Evolutionary conservation across 202 grass and related monocot genomes (phyloP).

Genomic region (Saccharum hybrid): DNA sequence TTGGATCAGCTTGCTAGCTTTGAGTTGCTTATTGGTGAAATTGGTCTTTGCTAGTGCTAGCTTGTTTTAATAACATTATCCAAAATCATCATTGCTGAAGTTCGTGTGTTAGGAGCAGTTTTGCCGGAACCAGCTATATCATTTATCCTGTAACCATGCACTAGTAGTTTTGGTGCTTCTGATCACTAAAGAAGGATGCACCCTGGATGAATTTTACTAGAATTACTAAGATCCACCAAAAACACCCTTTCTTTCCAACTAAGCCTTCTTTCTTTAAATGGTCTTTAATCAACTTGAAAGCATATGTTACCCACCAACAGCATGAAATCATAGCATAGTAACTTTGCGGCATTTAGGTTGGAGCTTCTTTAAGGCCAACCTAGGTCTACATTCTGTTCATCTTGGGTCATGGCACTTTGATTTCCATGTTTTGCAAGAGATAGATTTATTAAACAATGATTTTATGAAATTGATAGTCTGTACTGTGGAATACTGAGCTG

Average conservation of each 20-base stretch:
- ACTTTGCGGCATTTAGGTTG: neutral
- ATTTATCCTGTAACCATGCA: neutral
- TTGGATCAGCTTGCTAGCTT: constrained; percentile 25
- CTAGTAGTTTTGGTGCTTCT: neutral
- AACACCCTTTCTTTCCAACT: constrained; percentile 1
- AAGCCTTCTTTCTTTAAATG: constrained; percentile 21
- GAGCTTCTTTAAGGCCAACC: neutral
- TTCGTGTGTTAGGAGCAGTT: neutral
- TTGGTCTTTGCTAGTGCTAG: constrained; percentile 17
- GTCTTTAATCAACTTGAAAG: constrained; percentile 20
- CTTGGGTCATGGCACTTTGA: constrained; percentile 4
- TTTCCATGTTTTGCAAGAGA: constrained; percentile 16
- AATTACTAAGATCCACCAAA: neutral
- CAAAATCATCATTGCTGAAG: constrained; percentile 1
- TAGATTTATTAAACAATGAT: constrained; percentile 6
- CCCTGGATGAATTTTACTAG: neutral
- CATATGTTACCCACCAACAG: neutral
- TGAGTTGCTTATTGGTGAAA: constrained; percentile 25
- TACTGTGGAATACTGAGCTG: constrained; percentile 42
- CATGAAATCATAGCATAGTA: neutral
- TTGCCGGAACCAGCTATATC: neutral
- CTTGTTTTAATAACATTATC: constrained; percentile 1
- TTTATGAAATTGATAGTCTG: constrained; percentile 35
- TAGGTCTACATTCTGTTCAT: constrained; percentile 14
- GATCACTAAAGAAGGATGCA: neutral